Conservation (phyloP, 1,284 basidiomycete species). For the Polyporus tsugae region DNA sequence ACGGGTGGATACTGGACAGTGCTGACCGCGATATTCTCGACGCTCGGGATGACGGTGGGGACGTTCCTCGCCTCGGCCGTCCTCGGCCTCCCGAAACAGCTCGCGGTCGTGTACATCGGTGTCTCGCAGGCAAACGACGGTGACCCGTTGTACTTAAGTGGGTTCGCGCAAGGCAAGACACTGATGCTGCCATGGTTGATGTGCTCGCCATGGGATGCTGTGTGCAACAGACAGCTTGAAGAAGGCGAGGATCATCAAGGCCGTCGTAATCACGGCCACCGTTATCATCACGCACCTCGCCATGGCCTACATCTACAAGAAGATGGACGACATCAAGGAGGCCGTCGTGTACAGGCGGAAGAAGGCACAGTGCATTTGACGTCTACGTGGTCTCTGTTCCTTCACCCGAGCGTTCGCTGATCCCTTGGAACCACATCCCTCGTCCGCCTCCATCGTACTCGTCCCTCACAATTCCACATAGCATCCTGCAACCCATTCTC, state of each 20-base stretch:
- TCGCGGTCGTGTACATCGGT: constrained; percentile 78
- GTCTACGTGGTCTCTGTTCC: neutral
- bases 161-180: too few species aligned
- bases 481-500: too few species aligned
- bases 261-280: constrained; percentile 69
- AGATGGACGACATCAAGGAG: constrained; percentile 81
- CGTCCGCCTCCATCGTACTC: neutral
- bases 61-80: constrained; percentile 75
- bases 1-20: constrained; percentile 48
- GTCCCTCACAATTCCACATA: too few species aligned
- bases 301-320: constrained; percentile 82
- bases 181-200: neutral
- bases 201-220: neutral
- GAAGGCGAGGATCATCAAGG: constrained; percentile 56
- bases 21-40: constrained; percentile 80
- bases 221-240: neutral
- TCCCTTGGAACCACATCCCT: constrained; percentile 34
- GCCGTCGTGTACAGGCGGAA: constrained; percentile 77
- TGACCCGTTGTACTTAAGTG: neutral
- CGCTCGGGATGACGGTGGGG: constrained; percentile 79
- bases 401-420: neutral
- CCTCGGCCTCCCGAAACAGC: constrained; percentile 81
- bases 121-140: constrained; percentile 50
- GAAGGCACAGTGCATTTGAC: constrained; percentile 13
- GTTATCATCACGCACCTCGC: constrained; percentile 77